Base-by-base conservation (phyloP, 2,329 filamentous ascomycete species). In the Lachnellula hyalina region DNA sequence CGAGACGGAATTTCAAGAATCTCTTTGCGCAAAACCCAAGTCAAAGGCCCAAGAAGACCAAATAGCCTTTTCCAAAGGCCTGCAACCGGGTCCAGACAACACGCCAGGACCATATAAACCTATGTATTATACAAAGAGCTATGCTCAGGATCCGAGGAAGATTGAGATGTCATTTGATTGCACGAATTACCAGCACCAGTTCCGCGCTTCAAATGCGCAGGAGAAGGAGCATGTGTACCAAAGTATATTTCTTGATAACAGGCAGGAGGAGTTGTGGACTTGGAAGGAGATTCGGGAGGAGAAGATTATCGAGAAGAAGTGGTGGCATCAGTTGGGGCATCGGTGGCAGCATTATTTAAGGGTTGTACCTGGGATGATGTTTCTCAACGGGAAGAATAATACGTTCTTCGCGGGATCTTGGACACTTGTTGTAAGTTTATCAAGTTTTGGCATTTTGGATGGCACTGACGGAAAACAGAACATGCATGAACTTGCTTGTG, bases 131-230 rank as follows among this genome's bases (percentile, higher is more conserved):
- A 86, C 82, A 61, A 81, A 84, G 53, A 78, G 76, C 51, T 86
- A 86, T 66, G 69, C 74, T 0, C 56, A 77, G 14, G 78, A 85
- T 61, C 74, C 75, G 1, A 78, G 73, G 2, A 80, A 83, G 63
- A 78, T 86, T 7, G 83, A 86, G 67, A 86, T 86, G 83, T 85
- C 80, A 54, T 90, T 89, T 70, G 85, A 90, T 68, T 87, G 84
- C 71, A 86, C 83, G 38, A 87, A 89, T 67, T 89, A 90, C 70
- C 86, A 90, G 67, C 78, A 84, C 45, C 86, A 90, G 65, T 86
- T 90, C 59, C 82, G 82, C 1, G 48, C 60, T 1, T 60, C 70
- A 2, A 61, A 55, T 0, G 59, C 64, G 35, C 51, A 74, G 3
- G 68, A 74, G 1, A 73, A 80, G 0, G 74, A 76, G 0, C 85